phyloP scores from a whole-genome alignment of 148 eudicot species.

The Chenopodium formosanum region DNA sequence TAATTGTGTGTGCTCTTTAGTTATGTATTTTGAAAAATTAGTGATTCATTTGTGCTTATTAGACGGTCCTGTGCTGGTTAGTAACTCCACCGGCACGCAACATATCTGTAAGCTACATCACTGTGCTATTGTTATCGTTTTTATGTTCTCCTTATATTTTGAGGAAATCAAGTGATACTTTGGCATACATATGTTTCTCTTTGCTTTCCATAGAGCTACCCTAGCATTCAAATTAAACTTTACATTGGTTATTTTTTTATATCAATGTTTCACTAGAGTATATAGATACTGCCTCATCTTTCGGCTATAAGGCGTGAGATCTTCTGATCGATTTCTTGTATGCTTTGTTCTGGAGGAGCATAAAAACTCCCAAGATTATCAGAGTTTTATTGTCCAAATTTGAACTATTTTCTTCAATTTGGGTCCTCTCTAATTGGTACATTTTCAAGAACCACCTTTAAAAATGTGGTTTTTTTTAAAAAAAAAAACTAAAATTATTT shows the following conservation, averaged over 20 bases:
- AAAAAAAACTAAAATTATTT: too few species aligned
- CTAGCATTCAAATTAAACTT: not conserved
- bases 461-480: too few species aligned
- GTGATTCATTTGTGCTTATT: slow-evolving; percentile 19
- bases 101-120: slow-evolving; percentile 31
- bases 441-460: not conserved
- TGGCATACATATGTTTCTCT: slow-evolving; percentile 6
- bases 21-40: too few species aligned
- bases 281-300: slow-evolving; percentile 36
- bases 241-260: too few species aligned
- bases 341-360: slow-evolving; percentile 53
- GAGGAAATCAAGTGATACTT: slow-evolving; percentile 6
- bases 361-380: not conserved
- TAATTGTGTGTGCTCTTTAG: too few species aligned
- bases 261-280: not conserved
- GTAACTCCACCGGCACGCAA: slow-evolving; percentile 28
- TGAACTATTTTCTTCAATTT: slow-evolving; percentile 4
- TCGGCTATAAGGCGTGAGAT: slow-evolving; percentile 46
- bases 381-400: slow-evolving; percentile 19
- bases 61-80: slow-evolving; percentile 33
- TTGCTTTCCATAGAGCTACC: not conserved
- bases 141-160: not conserved
- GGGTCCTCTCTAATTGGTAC: slow-evolving; percentile 25
- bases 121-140: slow-evolving; percentile 11
- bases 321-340: slow-evolving; percentile 37